Base-by-base conservation (phyloP, 1,139 yeast species). In the Candida sp. region DNA sequence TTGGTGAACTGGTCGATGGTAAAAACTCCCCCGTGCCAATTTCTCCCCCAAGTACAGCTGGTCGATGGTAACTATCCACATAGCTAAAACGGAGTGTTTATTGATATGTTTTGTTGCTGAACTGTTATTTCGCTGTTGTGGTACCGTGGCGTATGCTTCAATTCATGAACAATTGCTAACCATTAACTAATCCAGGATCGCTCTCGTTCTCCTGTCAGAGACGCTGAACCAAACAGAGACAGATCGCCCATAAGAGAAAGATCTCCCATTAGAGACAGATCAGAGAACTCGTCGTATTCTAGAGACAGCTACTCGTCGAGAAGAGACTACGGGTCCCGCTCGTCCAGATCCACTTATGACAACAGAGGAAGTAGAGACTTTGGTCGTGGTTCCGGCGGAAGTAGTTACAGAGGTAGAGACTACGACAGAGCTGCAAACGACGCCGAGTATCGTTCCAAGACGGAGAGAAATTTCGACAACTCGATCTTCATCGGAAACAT, bases 401-500 rank as follows among this genome's bases (percentile, higher is more conserved):
- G 8, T 17, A 9, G 25, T 37, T 22, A 32, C n/a, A 30, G 30
- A 28, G 22, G 34, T 27, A 39, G 30, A 12, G 42, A 39, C 12
- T 28, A 40, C 42, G 49, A 51, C 28, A 66, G 65, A 54, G 66
- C 61, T 35, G 54, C 65, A 12, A 73, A 68, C 43, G 75, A 66
- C 27, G 65, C 65, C 32, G 33, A 35, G 12, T 70, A 70, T 56
- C 67, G 73, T 44, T 64, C 69, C 35, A 73, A 73, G 52, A 72
- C 80, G n/a, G 86, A 83, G 54, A 79, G 94, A 69, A 84, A 86
- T 66, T 86, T 85, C 63, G 83, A 80, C 50, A 86, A 87, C 63
- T 85, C 90, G 53, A 74, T 88, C 47, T 88, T 88, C 64, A 80
- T 88, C 46, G 93, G 94, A 5, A 88, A 88, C 63, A 74, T 88